Base-by-base conservation (phyloP, 257 asterid species). In the Primulina eburnea region DNA sequence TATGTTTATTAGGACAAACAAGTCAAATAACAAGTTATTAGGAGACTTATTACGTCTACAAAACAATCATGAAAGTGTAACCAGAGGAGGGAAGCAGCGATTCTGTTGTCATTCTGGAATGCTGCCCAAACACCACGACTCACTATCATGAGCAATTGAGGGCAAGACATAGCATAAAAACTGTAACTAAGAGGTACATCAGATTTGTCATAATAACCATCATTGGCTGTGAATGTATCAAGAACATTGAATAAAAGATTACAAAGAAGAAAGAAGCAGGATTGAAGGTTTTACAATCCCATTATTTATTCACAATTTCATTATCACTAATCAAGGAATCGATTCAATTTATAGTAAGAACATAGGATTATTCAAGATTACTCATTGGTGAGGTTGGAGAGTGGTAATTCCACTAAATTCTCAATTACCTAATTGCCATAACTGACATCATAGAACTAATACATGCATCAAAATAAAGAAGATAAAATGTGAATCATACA, bases 41-140 rank as follows among this genome's bases (percentile, higher is more conserved):
- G 35, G 7, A 21, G 61, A 30, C 61, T 5, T 12, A 35, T 70
- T 88, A 85, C 93, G 67, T 90, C 85, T 1, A 88, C 90, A 12
- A 90, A 82, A 35, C 95, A 90, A 59, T 88, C 97, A 12, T 90
- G 97, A 67, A 90, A 90, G 58, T 86, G 91, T 14, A 90, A 72
- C 0, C 95, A 90, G 2, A 88, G 88, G 62, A 90, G 80, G 20
- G 96, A 86, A 34, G 97, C 97, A 34, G 89, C 92, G 29, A 86
- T 89, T 69, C 93, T 80, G 32, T 80, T 30, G 64, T 91, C 92
- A 24, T 81, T 83, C 35, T 59, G 80, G 30, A 76, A 12, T 32
- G 96, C 96, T 21, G 87, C 63, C 87, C 85, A 80, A 69, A 91
- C 90, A 12, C 88, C 88, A 82, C 77, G 73, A 0, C 73, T 63